Percentiles rank a stretch among this genome's conserved stretches.
These are phyloP conservation scores for Sambucus nigra DNA, from an alignment of 129 eudicot species.

Conservation along the genomic window DNA sequence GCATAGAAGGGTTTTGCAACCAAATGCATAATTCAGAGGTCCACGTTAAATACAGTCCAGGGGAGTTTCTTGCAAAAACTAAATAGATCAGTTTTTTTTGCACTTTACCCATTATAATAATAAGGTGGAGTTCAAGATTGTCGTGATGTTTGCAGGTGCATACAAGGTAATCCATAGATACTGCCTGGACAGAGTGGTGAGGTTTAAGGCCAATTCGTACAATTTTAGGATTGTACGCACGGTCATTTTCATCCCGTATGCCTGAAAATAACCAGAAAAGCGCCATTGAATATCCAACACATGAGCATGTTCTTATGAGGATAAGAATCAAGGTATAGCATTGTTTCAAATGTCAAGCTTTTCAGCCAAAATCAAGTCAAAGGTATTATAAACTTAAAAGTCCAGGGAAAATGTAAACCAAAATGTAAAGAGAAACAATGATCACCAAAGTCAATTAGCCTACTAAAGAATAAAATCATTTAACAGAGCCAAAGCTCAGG, in stretches of 20 bases:
- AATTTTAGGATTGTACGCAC: constrained; percentile 72
- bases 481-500: no score
- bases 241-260: constrained; percentile 87
- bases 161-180: constrained; percentile 94
- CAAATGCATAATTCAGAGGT: no score
- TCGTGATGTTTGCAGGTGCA: constrained; percentile 9
- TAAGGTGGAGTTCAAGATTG: background rate
- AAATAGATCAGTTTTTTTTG: no score
- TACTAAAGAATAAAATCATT: background rate
- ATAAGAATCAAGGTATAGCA: no score
- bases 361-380: constrained; percentile 1
- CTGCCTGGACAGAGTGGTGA: constrained; percentile 85
- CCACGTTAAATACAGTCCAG: no score
- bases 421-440: background rate
- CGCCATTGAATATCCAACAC: constrained; percentile 2
- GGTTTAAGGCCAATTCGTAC: constrained; percentile 94
- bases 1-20: no score
- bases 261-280: constrained; percentile 48
- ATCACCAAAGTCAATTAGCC: background rate
- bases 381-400: background rate
- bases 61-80: no score
- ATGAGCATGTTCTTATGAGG: background rate
- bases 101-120: no score
- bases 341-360: background rate
- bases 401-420: background rate